Conservation (phyloP, 106 monocot species). For the Allium sativum region DNA sequence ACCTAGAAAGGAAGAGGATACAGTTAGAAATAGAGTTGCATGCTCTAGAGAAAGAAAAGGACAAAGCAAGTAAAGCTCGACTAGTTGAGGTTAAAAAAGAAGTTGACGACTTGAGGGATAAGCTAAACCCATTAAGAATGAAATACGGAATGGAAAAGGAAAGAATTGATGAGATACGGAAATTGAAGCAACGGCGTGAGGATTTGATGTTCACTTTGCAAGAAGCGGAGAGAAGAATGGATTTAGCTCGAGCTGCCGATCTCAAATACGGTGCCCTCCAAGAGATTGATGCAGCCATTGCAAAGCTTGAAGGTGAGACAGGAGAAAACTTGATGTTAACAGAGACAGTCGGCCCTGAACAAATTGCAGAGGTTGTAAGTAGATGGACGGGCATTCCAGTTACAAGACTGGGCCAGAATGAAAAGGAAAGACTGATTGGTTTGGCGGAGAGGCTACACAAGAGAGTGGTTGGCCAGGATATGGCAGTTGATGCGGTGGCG, state of each 20-base stretch:
- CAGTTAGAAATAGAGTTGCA: conserved; percentile 87
- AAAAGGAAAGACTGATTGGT: conserved; percentile 77
- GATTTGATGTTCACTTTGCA: conserved; percentile 36
- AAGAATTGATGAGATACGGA: conserved; percentile 73
- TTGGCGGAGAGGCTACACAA: conserved; percentile 65
- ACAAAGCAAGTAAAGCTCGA: conserved; percentile 87
- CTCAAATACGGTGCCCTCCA: conserved; percentile 70
- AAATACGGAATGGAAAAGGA: conserved; percentile 88
- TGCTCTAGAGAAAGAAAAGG: conserved; percentile 94
- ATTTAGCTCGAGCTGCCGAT: conserved; percentile 63
- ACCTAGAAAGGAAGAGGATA: conserved; percentile 38
- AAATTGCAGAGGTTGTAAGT: conserved; percentile 94
- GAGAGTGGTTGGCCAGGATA: conserved; percentile 80
- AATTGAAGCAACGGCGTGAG: conserved; percentile 48
- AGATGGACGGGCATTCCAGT: conserved; percentile 94
- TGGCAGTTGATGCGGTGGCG: conserved; percentile 75
- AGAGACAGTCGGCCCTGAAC: conserved; percentile 79
- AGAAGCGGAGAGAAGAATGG: conserved; percentile 58
- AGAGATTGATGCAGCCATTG: conserved; percentile 73
- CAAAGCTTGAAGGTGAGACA: conserved; percentile 52
- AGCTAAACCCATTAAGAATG: conserved; percentile 72
- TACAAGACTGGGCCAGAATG: conserved; percentile 87
- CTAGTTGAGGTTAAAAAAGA: conserved; percentile 56
- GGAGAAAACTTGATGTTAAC: conserved; percentile 80
- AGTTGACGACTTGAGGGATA: conserved; percentile 76